Evolutionary conservation across 768 basidiomycete genomes (phyloP).

Genomic region (Amanita brunnescens): DNA sequence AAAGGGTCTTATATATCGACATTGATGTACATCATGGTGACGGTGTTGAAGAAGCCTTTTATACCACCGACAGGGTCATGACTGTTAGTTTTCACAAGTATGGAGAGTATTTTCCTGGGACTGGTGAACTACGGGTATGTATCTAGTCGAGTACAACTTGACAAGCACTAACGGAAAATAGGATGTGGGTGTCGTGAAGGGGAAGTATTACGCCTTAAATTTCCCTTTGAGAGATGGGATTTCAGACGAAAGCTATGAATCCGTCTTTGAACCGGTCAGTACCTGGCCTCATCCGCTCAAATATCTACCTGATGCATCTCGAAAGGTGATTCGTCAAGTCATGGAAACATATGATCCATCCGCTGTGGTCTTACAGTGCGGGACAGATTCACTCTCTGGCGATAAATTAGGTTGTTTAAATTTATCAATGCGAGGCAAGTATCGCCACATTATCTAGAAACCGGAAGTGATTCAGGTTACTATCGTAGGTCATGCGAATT

Average conservation of each 20-base stretch:
- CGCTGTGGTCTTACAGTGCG: conserved; percentile 94
- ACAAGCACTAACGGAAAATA: conserved; percentile 20
- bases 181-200: conserved; percentile 92
- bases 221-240: conserved; percentile 94
- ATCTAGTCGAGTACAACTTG: background rate
- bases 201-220: conserved; percentile 90
- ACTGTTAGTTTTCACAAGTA: conserved; percentile 98
- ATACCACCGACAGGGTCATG: conserved; percentile 98
- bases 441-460: background rate
- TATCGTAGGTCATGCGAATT: conserved; percentile 82
- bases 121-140: conserved; percentile 86
- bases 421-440: conserved; percentile 91
- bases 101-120: conserved; percentile 98
- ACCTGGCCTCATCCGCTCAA: background rate
- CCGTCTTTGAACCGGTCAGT: conserved; percentile 89
- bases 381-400: conserved; percentile 92
- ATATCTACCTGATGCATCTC: background rate
- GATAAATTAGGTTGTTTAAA: conserved; percentile 96
- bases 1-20: conserved; percentile 93
- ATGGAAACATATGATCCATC: conserved; percentile 94
- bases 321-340: conserved; percentile 82
- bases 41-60: conserved; percentile 99
- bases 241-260: conserved; percentile 90
- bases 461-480: background rate
- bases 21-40: conserved; percentile 99